Evolutionary conservation across 129 eudicot species (phyloP).

Genomic region (Centella asiatica): DNA sequence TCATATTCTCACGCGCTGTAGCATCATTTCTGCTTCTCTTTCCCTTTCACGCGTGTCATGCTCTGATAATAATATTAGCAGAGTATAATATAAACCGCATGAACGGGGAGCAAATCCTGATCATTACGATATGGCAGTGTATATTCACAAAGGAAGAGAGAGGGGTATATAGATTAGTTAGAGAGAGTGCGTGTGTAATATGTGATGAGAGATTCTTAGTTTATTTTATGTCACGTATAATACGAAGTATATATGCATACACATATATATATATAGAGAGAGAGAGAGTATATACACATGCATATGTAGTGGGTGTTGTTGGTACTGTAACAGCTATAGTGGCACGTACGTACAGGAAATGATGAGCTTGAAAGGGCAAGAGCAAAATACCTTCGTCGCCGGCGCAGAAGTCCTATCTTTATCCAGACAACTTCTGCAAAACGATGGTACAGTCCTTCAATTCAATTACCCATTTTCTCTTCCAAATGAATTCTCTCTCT

Average conservation of each 20-base stretch:
- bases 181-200: background rate
- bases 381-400: constrained; percentile 24
- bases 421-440: constrained; percentile 23
- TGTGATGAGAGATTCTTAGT: background rate
- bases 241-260: background rate
- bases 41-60: background rate
- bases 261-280: background rate
- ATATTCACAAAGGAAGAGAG: background rate
- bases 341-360: constrained; percentile 25
- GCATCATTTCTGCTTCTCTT: background rate
- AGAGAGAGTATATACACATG: too few relatives aligned
- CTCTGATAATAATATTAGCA: background rate
- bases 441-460: constrained; percentile 17
- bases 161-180: background rate
- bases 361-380: constrained; percentile 30
- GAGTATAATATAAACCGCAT: background rate
- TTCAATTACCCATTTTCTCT: background rate
- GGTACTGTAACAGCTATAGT: background rate
- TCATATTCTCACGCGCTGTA: background rate
- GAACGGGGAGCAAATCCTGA: background rate
- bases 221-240: background rate
- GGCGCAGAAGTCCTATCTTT: constrained; percentile 27
- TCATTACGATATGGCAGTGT: too few relatives aligned
- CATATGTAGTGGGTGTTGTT: background rate
- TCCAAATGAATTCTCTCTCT: background rate